Base-by-base conservation (phyloP, 148 eudicot species). In the Diospyros kaki region DNA sequence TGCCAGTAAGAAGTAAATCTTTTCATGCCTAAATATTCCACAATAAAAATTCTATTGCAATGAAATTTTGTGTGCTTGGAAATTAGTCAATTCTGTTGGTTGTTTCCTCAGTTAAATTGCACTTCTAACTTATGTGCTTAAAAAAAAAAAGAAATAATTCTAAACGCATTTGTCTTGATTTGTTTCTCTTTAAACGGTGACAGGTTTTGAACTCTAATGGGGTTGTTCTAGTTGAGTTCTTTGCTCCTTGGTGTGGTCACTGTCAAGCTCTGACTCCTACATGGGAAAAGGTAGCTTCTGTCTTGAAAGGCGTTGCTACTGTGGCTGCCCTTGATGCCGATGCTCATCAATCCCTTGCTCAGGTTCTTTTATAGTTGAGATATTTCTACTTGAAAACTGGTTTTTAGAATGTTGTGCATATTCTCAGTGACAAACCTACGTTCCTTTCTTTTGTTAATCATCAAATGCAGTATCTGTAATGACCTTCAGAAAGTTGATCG, bases 181-280 rank as follows among this genome's bases (percentile, higher is more conserved):
- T 41, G 53, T 45, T 38, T 44, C 38, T 11, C 59, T 40, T 71
- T 75, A 38, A 51, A 80, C 65, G 72, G 68, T 78, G 69, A 81
- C 84, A 94, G 98, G 98, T 92, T 65, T 65, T 92, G 66, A 86
- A 92, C 82, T 86, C 97, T 14, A 92, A 92, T 73, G 86, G 96
- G 61, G 82, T 95, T 73, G 97, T 95, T 39, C 73, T 95, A 51
- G 98, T 95, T 66, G 98, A 95, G 82, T 95, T 95, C 62, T 95
- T 76, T 72, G 98, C 98, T 17, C 97, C 98, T 51, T 95, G 98
- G 98, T 95, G 98, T 77, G 98, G 97, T 45, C 98, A 95, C 76
- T 95, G 98, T 81, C 66, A 95, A 81, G 88, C 96, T 75, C 79
- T 95, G 65, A 92, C 96, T 10, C 98, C 98, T 7, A 83, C 79